Conservation (phyloP, 768 basidiomycete genomes). For the Lactifluus volemus region DNA sequence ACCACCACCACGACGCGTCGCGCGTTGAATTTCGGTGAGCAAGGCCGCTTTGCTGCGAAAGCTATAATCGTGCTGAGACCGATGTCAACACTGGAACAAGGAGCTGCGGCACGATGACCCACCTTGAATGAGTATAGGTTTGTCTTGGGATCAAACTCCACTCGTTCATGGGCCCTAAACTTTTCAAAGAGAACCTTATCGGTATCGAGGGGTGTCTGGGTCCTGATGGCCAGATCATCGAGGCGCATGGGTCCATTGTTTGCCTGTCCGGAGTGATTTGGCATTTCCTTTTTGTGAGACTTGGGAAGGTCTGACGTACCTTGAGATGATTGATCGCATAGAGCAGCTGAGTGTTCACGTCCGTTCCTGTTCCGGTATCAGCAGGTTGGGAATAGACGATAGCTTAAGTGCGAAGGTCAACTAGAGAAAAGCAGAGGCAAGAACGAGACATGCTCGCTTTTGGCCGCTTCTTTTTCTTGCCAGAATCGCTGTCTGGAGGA, state of each 20-base stretch:
- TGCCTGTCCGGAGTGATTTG: constrained; percentile 31
- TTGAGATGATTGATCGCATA: constrained; percentile 79
- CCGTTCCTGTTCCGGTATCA: constrained; percentile 71
- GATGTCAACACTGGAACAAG: constrained; percentile 6
- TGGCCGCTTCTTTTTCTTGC: constrained; percentile 46
- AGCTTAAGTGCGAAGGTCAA: constrained; percentile 34
- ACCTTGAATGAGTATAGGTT: constrained; percentile 85
- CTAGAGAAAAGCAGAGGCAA: constrained; percentile 16
- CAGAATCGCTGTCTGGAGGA: constrained; percentile 15
- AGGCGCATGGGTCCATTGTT: constrained; percentile 77
- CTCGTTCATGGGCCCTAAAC: constrained; percentile 73
- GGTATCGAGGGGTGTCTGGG: constrained; percentile 66
- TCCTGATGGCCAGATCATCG: constrained; percentile 79
- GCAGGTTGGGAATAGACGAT: constrained; percentile 82
- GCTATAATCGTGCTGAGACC: constrained; percentile 70
- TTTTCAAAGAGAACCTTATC: constrained; percentile 66
- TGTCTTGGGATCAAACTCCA: constrained; percentile 74
- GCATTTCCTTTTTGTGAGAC: not conserved
- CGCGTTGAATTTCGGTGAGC: constrained; percentile 77
- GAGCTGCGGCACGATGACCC: constrained; percentile 19
- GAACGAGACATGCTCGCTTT: constrained; percentile 46
- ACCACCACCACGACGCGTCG: constrained; percentile 76
- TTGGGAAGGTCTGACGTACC: constrained; percentile 31
- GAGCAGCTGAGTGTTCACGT: constrained; percentile 81
- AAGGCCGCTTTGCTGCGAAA: constrained; percentile 80